Conservation (phyloP, 2,329 filamentous ascomycete species). For the Colletotrichum noveboracense region DNA sequence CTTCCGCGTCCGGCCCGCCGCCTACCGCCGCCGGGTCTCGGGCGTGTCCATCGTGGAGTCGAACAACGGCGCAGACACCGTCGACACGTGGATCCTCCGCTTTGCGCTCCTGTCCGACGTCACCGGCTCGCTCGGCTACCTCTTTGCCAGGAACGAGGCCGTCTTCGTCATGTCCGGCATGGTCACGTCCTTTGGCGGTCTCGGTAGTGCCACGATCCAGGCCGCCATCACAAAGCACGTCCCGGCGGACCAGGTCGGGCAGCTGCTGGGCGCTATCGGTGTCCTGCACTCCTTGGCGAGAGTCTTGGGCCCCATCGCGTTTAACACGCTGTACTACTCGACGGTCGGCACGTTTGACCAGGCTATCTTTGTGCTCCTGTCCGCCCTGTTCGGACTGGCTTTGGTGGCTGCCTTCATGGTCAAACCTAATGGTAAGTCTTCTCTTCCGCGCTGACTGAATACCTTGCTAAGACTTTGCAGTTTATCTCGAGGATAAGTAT, state of each 20-base stretch:
- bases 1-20: constrained; percentile 64
- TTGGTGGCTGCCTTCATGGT: constrained; percentile 74
- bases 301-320: constrained; percentile 79
- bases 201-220: constrained; percentile 85
- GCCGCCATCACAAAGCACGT: constrained; percentile 90
- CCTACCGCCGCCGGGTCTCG: constrained; percentile 43
- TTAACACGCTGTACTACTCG: constrained; percentile 83
- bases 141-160: constrained; percentile 63
- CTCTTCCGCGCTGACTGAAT: rapidly evolving
- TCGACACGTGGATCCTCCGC: constrained; percentile 82
- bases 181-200: constrained; percentile 78
- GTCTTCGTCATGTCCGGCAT: constrained; percentile 77
- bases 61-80: constrained; percentile 73
- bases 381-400: constrained; percentile 68
- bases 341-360: constrained; percentile 83
- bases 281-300: constrained; percentile 83
- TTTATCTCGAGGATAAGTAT: constrained; percentile 16
- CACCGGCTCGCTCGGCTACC: constrained; percentile 77
- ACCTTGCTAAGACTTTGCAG: not conserved
- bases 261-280: constrained; percentile 87
- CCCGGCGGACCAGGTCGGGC: constrained; percentile 79
- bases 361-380: constrained; percentile 80
- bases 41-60: constrained; percentile 45
- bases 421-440: constrained; percentile 70
- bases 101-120: constrained; percentile 78